Evolutionary conservation across 345 rosid genomes (phyloP), one percentile per base, ranked within the genome.

Genomic region (Acer yangbiense): DNA sequence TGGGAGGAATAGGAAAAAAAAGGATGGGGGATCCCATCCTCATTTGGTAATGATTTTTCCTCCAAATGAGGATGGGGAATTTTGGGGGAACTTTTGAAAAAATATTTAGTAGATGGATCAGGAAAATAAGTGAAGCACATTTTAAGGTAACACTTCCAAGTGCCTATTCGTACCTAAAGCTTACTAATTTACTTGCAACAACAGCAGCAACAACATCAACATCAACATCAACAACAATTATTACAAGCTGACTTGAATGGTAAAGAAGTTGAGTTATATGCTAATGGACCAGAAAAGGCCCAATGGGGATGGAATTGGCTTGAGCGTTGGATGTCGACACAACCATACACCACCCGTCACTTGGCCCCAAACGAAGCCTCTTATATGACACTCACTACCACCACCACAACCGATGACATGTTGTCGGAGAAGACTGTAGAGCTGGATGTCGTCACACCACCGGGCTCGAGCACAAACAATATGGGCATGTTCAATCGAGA

Each of bases 281-380:
- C 41, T 4, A 70, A 83, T 9, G 96, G 88, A 43, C 76, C 66
- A 1, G 94, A 87, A 32, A 89, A 85, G 78, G 83, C 80, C 14
- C 90, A 90, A 41, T 89, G 93, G 99, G 97, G 93, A 4, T 92
- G 94, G 98, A 96, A 96, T 58, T 96, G 98, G 98, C 90, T 94
- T 9, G 97, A 96, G 77, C 89, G 86, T 20, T 94, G 99, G 99
- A 92, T 96, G 98, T 89, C 97, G 20, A 73, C 97, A 1, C 98
- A 95, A 54, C 93, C 95, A 10, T 74, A 88, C 79, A 78, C 87
- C 2, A 44, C 76, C 18, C 86, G 78, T 76, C 88, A 90, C 9
- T 41, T 78, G 3, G 89, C 86, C 52, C 82, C 78, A 9, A 83
- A 79, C 39, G 89, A 90, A 27, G 86, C 73, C 44, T 85, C 94